Percentiles rank a stretch among this genome's conserved stretches.
Conservation (phyloP, 2,329 filamentous ascomycete genomes). For the Emericellopsis atlantica region DNA sequence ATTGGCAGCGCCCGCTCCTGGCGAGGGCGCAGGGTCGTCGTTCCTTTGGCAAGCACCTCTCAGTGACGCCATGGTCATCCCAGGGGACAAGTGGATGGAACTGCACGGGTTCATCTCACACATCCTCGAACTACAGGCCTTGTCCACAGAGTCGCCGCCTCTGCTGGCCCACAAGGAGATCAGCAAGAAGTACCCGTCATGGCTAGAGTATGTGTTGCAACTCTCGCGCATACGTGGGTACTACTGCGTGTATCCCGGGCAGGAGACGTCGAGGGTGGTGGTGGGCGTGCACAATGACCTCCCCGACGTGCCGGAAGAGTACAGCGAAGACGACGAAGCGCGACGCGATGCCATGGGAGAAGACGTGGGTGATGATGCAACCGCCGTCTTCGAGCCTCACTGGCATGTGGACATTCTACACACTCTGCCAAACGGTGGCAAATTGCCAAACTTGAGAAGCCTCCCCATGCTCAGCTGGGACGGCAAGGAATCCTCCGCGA, state of each 20-base stretch:
- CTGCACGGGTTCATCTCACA: conserved; percentile 68
- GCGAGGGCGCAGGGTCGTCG: conserved; percentile 26
- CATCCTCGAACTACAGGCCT: conserved; percentile 34
- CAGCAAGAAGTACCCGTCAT: conserved; percentile 58
- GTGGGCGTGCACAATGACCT: conserved; percentile 71
- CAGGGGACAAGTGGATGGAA: conserved; percentile 78
- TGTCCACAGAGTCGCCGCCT: conserved; percentile 19
- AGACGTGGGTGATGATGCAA: conserved; percentile 14
- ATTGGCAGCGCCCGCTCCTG: conserved; percentile 32
- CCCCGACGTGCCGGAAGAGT: conserved; percentile 60
- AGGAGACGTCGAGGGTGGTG: conserved; percentile 38
- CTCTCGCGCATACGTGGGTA: conserved; percentile 68
- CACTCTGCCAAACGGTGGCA: conserved; percentile 29
- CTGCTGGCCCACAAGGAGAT: conserved; percentile 42
- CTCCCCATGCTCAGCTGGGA: conserved; percentile 53
- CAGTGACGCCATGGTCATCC: conserved; percentile 69
- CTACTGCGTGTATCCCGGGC: conserved; percentile 65
- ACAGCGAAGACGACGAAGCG: conserved; percentile 17
- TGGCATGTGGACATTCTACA: conserved; percentile 32
- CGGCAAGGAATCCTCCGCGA: conserved; percentile 32
- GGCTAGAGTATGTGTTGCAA: conserved; percentile 67
- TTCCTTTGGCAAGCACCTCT: conserved; percentile 82
- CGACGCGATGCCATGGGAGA: conserved; percentile 9
- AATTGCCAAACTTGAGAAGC: conserved; percentile 27
- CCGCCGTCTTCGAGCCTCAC: conserved; percentile 25